Base-by-base conservation (phyloP, 2,329 filamentous ascomycete species). In the Colletotrichum sp. region DNA sequence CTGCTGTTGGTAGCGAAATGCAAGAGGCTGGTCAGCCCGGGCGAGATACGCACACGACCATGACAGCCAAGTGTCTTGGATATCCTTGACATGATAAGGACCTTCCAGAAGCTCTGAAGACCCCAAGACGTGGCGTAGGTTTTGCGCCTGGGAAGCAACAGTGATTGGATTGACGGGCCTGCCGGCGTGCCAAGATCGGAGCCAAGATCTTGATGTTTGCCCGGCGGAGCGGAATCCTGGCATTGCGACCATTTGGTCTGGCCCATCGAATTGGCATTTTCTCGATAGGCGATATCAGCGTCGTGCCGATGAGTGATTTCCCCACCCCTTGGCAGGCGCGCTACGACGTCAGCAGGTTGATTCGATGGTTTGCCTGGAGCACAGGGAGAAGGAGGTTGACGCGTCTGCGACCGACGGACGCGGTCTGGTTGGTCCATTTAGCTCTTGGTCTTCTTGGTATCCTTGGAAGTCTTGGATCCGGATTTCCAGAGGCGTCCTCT, bases 11-110 rank as follows among this genome's bases (percentile, higher is more conserved):
- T 21, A 32, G 21, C 16, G 7, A 6, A 3, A 1, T 48, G 18
- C 9, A 21, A 28, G 24, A 21, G 34, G 24, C 39, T 32, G 60
- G 24, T 21, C 18, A 43, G 3, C 12, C 30, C 26, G 55, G 55
- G 36, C 5, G 21, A 13, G 8, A 7, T 2, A 36, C 52, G 30
- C 72, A 67, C 72, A n/a, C 52, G 32, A 68, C 32, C n/a, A 43
- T 57, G 32, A 28, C 43, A 30, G 64, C 73, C 69, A 75, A 75
- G 73, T 26, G 8, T 28, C 64, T 75, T 73, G 63, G 64, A 3
- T 14, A 12, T 18, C 43, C 59, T 60, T 16, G 32, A 12, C 14
- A 18, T 24, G 34, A 69, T 60, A 73, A 69, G 48, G 64, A 65
- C 59, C 48, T 68, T 68, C 69, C 64, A 34, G 26, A 68, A 68